These are phyloP conservation scores for Alternaria panax DNA, from an alignment of 2,329 filamentous ascomycete genomes.

Conservation along the genomic window DNA sequence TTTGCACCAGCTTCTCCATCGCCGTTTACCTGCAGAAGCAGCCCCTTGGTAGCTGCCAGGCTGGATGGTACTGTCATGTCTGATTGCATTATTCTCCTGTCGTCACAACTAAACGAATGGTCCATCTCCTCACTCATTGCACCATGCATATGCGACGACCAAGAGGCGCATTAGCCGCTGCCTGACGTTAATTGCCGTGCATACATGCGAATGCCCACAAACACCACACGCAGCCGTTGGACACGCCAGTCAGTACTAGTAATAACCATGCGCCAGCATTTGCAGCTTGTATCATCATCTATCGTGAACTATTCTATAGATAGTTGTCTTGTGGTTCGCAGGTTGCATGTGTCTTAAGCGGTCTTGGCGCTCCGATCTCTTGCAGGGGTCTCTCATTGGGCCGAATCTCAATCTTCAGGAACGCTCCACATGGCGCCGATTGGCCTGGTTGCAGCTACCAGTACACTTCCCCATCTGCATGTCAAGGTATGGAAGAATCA, in stretches of 20 bases:
- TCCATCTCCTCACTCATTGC: slow-evolving; percentile 19
- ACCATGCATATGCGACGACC: slow-evolving; percentile 23
- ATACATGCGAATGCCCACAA: neutral
- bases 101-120: neutral
- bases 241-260: neutral
- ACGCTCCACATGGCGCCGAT: slow-evolving; percentile 2
- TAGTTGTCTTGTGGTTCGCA: slow-evolving; percentile 16
- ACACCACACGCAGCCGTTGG: neutral
- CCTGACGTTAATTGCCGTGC: slow-evolving; percentile 21
- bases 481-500: slow-evolving; percentile 3
- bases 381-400: slow-evolving; percentile 22
- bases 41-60: neutral
- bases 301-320: neutral
- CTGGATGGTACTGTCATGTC: neutral
- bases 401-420: slow-evolving; percentile 25
- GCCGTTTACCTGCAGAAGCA: neutral
- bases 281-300: neutral
- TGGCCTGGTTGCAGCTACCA: neutral
- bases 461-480: neutral
- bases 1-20: neutral
- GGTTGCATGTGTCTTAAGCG: slow-evolving; percentile 22
- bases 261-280: neutral
- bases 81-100: neutral
- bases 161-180: slow-evolving; percentile 26
- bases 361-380: slow-evolving; percentile 23